Evolutionary conservation across 2,329 filamentous ascomycete species (phyloP).

Genomic region (Botryotinia globosa): DNA sequence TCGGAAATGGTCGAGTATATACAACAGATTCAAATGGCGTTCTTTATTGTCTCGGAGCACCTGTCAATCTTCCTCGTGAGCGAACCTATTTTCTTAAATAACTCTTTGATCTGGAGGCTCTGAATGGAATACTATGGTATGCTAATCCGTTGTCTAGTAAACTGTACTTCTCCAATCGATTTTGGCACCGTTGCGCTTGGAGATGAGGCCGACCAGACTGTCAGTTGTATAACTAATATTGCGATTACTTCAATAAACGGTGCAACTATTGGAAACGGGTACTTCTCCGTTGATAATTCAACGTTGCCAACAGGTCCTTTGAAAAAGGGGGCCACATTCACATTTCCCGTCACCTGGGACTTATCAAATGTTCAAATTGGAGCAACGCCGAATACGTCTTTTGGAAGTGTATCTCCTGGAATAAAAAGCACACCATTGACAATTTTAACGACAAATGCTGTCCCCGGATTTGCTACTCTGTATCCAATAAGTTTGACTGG

Average conservation of each 20-base stretch:
- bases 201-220: conserved; percentile 26
- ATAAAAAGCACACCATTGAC: conserved; percentile 39
- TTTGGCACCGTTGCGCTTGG: conserved; percentile 40
- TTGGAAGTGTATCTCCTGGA: conserved; percentile 34
- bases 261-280: conserved; percentile 34
- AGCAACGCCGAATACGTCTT: conserved; percentile 25
- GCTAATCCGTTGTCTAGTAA: conserved; percentile 25
- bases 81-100: neutral
- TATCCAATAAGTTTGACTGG: conserved; percentile 41
- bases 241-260: conserved; percentile 38
- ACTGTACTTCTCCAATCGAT: conserved; percentile 39
- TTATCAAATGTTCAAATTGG: conserved; percentile 27
- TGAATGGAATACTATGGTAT: too few species aligned
- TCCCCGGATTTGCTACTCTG: conserved; percentile 38
- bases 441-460: conserved; percentile 39
- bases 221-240: conserved; percentile 40
- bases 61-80: conserved; percentile 39
- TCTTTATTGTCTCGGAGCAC: conserved; percentile 38
- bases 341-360: conserved; percentile 40
- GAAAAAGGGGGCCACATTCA: conserved; percentile 36
- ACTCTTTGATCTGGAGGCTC: neutral
- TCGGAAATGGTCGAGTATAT: conserved; percentile 41
- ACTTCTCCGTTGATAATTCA: conserved; percentile 38
- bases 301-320: conserved; percentile 38
- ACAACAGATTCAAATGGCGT: conserved; percentile 33